Evolutionary conservation across 257 asterid species (phyloP).

Genomic region (Solanum dulcamara): DNA sequence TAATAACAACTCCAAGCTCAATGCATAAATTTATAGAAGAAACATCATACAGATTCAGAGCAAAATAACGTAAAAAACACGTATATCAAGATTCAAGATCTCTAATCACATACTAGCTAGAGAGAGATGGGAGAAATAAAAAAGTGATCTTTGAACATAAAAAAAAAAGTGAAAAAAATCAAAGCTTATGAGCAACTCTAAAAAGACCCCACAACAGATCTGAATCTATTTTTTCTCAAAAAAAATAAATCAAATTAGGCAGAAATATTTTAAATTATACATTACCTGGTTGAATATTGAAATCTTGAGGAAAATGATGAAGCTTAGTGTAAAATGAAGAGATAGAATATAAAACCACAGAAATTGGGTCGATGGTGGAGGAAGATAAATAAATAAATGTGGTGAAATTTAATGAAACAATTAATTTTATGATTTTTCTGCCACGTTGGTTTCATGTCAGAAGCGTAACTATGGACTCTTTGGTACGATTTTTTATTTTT

Average conservation of each 20-base stretch:
- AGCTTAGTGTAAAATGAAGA: neutral
- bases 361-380: neutral
- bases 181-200: slow-evolving; percentile 3
- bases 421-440: neutral
- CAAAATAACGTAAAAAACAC: neutral
- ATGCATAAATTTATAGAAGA: neutral
- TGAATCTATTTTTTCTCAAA: slow-evolving; percentile 5
- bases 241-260: neutral
- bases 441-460: neutral
- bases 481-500: too few relatives aligned
- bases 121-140: neutral
- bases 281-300: neutral
- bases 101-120: slow-evolving; percentile 2
- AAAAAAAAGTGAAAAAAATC: neutral
- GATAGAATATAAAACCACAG: neutral
- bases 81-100: neutral
- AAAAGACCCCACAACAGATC: slow-evolving; percentile 14
- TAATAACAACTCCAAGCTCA: neutral
- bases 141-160: neutral
- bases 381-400: neutral
- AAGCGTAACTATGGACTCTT: too few relatives aligned
- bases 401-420: neutral
- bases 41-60: neutral
- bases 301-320: neutral
- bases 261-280: neutral